Conservation (phyloP, 371 early-diverging fungal species). For the Mucor lusitanicus region DNA sequence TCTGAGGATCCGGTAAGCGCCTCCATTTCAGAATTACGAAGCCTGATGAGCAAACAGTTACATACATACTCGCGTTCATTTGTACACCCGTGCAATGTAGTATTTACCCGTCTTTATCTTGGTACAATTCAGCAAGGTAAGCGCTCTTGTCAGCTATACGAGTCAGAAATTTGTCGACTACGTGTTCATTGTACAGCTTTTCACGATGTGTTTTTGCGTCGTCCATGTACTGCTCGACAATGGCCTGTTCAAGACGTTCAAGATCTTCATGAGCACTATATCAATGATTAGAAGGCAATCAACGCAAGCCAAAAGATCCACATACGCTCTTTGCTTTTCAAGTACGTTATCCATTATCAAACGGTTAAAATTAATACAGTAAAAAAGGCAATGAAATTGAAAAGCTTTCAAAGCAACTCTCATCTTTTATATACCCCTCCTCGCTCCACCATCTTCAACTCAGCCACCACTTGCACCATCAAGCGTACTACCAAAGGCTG, state of each 20-base stretch:
- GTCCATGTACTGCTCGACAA: slow-evolving; percentile 79
- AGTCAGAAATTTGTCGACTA: slow-evolving; percentile 72
- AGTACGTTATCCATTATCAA: slow-evolving; percentile 64
- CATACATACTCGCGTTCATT: slow-evolving; percentile 2
- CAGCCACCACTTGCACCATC: neutral
- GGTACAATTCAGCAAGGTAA: slow-evolving; percentile 64
- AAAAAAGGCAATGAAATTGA: neutral
- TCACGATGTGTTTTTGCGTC: slow-evolving; percentile 82
- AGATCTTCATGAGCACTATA: slow-evolving; percentile 84
- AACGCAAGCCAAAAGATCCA: neutral
- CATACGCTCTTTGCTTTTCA: slow-evolving; percentile 70
- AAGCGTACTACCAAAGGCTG: neutral
- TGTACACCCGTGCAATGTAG: neutral
- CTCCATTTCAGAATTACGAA: slow-evolving; percentile 73
- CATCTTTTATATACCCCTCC: neutral
- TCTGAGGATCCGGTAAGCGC: slow-evolving; percentile 72
- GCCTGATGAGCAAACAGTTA: slow-evolving; percentile 29
- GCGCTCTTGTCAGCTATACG: slow-evolving; percentile 71
- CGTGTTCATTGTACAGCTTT: slow-evolving; percentile 81
- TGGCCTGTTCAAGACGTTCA: slow-evolving; percentile 89
- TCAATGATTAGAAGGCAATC: neutral
- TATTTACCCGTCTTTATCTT: slow-evolving; percentile 74
- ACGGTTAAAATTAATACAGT: neutral
- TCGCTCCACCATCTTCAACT: neutral
- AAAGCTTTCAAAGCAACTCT: neutral